Conservation (phyloP, 306 rosid species). For the Lablab purpureus region DNA sequence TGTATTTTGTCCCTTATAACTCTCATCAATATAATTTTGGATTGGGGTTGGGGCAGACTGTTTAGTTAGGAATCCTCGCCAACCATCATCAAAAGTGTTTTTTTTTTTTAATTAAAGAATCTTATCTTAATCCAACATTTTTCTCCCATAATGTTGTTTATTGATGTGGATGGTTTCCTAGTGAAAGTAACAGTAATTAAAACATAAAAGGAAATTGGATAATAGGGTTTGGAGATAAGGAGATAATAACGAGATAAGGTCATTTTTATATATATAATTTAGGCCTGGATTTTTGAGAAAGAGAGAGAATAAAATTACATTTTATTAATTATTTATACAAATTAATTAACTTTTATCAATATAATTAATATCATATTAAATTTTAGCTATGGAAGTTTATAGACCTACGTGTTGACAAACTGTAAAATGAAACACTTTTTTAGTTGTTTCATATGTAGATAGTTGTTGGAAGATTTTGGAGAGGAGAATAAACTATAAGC, state of each 20-base stretch:
- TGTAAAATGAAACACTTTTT: too few species aligned
- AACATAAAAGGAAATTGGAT: not conserved
- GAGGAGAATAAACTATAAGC: too few species aligned
- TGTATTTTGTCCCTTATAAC: too few species aligned
- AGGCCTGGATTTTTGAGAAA: not conserved
- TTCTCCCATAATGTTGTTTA: not conserved
- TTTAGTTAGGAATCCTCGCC: not conserved
- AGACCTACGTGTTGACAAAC: too few species aligned
- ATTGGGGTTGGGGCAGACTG: too few species aligned
- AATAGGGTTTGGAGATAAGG: conserved; percentile 1
- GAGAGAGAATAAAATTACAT: not conserved
- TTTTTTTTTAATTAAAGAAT: conserved; percentile 16
- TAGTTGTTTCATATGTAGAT: too few species aligned
- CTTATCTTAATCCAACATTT: conserved; percentile 15
- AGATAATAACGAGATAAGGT: conserved; percentile 4
- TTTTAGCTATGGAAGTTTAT: too few species aligned
- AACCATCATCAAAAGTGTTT: not conserved
- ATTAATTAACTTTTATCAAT: not conserved
- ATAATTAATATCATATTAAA: not conserved
- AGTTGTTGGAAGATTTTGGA: too few species aligned
- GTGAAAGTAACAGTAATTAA: not conserved
- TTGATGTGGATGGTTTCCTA: conserved; percentile 25
- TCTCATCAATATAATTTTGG: too few species aligned
- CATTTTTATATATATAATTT: conserved; percentile 14
- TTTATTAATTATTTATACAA: not conserved